Evolutionary conservation across 2,329 filamentous ascomycete genomes (phyloP).

Genomic region (Cryoendolithus antarcticus): DNA sequence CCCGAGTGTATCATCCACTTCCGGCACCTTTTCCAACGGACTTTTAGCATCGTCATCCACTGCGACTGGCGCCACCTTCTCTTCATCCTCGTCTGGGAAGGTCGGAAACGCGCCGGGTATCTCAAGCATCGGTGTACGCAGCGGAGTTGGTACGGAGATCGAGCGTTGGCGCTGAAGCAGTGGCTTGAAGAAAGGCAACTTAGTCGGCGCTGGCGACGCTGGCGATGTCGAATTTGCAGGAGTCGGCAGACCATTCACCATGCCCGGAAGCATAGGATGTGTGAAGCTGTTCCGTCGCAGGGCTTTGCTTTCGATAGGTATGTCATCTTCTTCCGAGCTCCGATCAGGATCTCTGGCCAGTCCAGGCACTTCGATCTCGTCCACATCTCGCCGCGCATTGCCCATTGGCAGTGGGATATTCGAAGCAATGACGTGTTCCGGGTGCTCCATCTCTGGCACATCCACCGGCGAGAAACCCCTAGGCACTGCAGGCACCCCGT

Average conservation of each 20-base stretch:
- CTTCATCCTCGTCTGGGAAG: conserved; percentile 1
- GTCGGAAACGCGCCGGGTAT: conserved; percentile 9
- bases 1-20: no score
- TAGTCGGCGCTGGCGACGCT: not conserved
- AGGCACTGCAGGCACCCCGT: conserved; percentile 9
- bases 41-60: no score
- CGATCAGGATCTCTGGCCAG: conserved; percentile 48
- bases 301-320: not conserved
- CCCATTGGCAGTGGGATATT: conserved; percentile 57
- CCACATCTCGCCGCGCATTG: conserved; percentile 52
- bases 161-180: conserved; percentile 14
- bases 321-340: conserved; percentile 34
- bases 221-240: no score
- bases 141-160: conserved; percentile 13
- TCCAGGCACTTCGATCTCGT: conserved; percentile 70
- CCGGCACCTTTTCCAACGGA: no score
- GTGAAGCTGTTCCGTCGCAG: conserved; percentile 14
- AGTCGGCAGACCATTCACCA: no score
- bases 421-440: conserved; percentile 35
- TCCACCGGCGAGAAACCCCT: conserved; percentile 2
- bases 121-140: conserved; percentile 7
- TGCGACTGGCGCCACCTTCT: not conserved
- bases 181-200: conserved; percentile 1
- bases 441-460: conserved; percentile 28
- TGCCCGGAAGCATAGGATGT: not conserved